phyloP scores from a whole-genome alignment of 805 yeast species.

The Saturnispora sanitii region DNA sequence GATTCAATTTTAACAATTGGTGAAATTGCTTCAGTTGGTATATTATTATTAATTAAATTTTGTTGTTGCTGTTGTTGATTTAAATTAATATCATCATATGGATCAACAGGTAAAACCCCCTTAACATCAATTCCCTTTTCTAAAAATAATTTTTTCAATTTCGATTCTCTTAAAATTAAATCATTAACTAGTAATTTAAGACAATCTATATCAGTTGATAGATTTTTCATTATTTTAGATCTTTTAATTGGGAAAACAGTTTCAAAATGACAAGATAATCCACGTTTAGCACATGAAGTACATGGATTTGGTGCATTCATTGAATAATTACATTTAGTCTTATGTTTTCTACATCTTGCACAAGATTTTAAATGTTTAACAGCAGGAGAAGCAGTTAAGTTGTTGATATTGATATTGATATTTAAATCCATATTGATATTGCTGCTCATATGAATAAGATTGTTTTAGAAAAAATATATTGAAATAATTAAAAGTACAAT shows the following conservation, averaged over 20 bases:
- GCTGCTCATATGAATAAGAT: not conserved
- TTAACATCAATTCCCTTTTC: constrained; percentile 22
- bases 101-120: constrained; percentile 24
- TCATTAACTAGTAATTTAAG: constrained; percentile 23
- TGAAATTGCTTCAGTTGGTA: too few relatives aligned
- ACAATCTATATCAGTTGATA: constrained; percentile 26
- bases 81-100: constrained; percentile 6
- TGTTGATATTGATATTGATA: too few relatives aligned
- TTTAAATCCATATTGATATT: too few relatives aligned
- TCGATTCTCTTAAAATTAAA: constrained; percentile 21
- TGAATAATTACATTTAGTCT: constrained; percentile 54
- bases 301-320: constrained; percentile 46
- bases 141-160: constrained; percentile 18
- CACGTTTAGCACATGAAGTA: constrained; percentile 43
- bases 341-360: constrained; percentile 54
- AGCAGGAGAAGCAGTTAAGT: too few relatives aligned
- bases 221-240: constrained; percentile 30
- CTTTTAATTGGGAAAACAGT: constrained; percentile 44
- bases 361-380: constrained; percentile 49
- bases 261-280: constrained; percentile 44
- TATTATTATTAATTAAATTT: too few relatives aligned
- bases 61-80: too few relatives aligned
- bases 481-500: too few relatives aligned
- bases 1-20: too few relatives aligned
- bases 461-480: too few relatives aligned